Base-by-base conservation (phyloP, 495 filamentous ascomycete species). In the Penicillium macrosclerotiorum region DNA sequence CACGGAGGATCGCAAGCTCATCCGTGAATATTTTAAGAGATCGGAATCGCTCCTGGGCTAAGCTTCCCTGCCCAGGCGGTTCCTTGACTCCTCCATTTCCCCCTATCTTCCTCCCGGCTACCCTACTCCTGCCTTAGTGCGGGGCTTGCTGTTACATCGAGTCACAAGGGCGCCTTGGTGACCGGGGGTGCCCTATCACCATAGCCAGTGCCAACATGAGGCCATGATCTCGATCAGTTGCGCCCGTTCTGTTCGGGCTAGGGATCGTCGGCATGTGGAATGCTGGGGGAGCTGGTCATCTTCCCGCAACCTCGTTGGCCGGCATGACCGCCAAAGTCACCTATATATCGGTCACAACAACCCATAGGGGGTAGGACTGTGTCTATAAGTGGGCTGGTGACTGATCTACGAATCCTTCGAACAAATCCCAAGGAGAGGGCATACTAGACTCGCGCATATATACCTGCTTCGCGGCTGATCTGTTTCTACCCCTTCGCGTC, bases 251-350 rank as follows among this genome's bases (percentile, higher is more conserved):
- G 19, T 51, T 51, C 38, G 16, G 44, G 40, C 22, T 35, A 48
- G n/a, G 17, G 49, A 57, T 54, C 55, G 49, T 29, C 55, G 37
- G 24, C 35, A 51, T 42, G 46, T 45, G 55, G 55, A 58, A 58
- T 58, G 55, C 39, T 48, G 38, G 30, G 40, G 36, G 32, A 14
- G 19, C 24, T 56, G 48, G 19, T 43, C 39, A 51, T 19, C 25
- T 24, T 20, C 17, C 30, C 11, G 19, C 40, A 1, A 18, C 31
- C 16, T 20, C 22, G 30, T n/a, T 20, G 42, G 42, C 13, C 32
- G 33, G 32, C 52, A 39, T 50, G 47, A 38, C 46, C 29, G 18
- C 17, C 27, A 2, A 18, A 22, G 18, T 36, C 34, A 14, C 34
- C 17, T 37, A 45, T 42, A 45, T 42, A 46, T 47, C 19, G 25